phyloP scores from a whole-genome alignment of 2,329 filamentous ascomycete species.

The Arthrinium puccinioides region DNA sequence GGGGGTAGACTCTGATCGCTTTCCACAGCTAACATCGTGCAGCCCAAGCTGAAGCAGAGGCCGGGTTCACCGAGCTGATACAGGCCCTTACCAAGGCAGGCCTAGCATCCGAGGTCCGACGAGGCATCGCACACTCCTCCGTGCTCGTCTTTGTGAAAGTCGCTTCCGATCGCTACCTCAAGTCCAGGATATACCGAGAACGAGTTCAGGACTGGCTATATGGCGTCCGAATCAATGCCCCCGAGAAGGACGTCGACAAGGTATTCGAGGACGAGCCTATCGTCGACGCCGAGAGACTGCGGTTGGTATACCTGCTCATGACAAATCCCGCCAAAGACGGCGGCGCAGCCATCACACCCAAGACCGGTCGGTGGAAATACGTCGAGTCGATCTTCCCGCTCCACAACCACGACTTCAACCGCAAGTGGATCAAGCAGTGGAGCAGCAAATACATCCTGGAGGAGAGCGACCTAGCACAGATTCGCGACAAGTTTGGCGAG shows the following conservation, averaged over 20 bases:
- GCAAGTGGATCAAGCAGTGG: slow-evolving; percentile 67
- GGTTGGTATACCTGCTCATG: slow-evolving; percentile 81
- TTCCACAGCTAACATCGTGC: neutral
- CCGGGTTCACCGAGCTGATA: slow-evolving; percentile 72
- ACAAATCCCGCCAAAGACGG: slow-evolving; percentile 66
- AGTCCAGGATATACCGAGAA: slow-evolving; percentile 75
- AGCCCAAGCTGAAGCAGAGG: slow-evolving; percentile 65
- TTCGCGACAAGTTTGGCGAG: slow-evolving; percentile 72
- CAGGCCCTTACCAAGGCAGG: slow-evolving; percentile 69
- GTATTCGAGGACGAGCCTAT: slow-evolving; percentile 68
- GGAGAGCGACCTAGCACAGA: slow-evolving; percentile 60
- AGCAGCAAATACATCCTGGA: slow-evolving; percentile 64
- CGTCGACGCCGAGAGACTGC: slow-evolving; percentile 79
- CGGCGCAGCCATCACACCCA: slow-evolving; percentile 69
- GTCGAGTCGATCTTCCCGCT: slow-evolving; percentile 71
- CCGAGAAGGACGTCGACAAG: slow-evolving; percentile 62
- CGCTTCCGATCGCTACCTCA: slow-evolving; percentile 66
- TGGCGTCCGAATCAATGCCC: slow-evolving; percentile 72
- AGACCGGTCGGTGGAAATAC: slow-evolving; percentile 62
- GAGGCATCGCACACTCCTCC: slow-evolving; percentile 60
- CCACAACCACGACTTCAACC: slow-evolving; percentile 71
- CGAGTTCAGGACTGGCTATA: slow-evolving; percentile 92
- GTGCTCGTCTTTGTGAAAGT: slow-evolving; percentile 80
- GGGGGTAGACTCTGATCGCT: neutral
- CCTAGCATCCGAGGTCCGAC: slow-evolving; percentile 81